Percentiles rank a stretch among this genome's conserved stretches.
These are phyloP conservation scores for Keqinozyma sinolaborantium DNA, from an alignment of 1,139 yeast genomes.

Conservation along the genomic window DNA sequence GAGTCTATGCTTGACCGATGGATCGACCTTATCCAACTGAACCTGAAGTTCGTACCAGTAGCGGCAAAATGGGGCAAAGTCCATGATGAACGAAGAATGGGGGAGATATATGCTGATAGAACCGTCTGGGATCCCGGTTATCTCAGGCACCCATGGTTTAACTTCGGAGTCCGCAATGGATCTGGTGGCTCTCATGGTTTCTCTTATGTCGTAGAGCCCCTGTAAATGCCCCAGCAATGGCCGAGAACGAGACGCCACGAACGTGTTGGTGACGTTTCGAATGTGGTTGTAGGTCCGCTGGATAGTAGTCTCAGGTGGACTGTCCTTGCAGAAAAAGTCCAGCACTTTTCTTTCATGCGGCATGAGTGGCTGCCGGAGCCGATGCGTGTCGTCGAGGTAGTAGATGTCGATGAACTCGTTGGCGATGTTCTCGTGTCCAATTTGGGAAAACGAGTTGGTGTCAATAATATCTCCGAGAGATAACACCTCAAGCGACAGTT, in stretches of 20 bases:
- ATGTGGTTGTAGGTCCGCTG: conserved; percentile 12
- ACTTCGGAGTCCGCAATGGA: conserved; percentile 6
- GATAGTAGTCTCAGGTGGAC: background rate
- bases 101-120: conserved; percentile 18
- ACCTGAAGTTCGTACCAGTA: conserved; percentile 34
- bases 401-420: conserved; percentile 38
- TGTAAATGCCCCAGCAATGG: conserved; percentile 16
- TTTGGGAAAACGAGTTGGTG: conserved; percentile 27
- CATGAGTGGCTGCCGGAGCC: conserved; percentile 17
- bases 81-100: conserved; percentile 18
- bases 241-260: conserved; percentile 24
- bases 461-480: conserved; percentile 40
- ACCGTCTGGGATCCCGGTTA: conserved; percentile 22
- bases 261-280: conserved; percentile 12
- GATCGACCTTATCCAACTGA: conserved; percentile 22
- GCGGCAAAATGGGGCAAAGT: conserved; percentile 32
- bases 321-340: conserved; percentile 19
- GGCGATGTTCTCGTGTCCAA: conserved; percentile 28
- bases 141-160: conserved; percentile 14
- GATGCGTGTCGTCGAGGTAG: conserved; percentile 22
- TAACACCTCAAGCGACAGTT: conserved; percentile 23
- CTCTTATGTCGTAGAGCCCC: conserved; percentile 11
- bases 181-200: conserved; percentile 13
- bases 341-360: conserved; percentile 34
- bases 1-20: conserved; percentile 19